Percentiles rank a stretch among this genome's conserved stretches.
Conservation (phyloP, 768 basidiomycete species). For the Heimioporus sp. region DNA sequence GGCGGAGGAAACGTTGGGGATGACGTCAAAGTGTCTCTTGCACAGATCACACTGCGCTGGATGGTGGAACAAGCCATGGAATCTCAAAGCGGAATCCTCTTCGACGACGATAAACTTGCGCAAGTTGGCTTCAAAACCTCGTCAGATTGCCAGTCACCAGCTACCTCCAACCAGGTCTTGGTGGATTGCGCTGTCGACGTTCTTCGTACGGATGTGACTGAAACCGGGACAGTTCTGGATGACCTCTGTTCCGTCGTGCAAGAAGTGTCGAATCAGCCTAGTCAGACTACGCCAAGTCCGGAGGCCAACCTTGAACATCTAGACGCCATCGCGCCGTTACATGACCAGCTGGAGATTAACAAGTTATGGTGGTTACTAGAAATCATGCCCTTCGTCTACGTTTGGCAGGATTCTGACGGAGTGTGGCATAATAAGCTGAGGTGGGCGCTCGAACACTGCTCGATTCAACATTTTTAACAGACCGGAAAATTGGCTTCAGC, state of each 20-base stretch:
- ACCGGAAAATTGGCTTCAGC: constrained; percentile 9
- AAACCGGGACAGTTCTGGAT: not conserved
- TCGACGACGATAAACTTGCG: constrained; percentile 48
- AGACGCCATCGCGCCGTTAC: constrained; percentile 46
- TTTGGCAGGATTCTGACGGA: constrained; percentile 56
- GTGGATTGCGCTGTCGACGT: not conserved
- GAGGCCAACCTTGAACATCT: constrained; percentile 10
- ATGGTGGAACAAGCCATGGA: constrained; percentile 68
- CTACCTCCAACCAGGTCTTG: not conserved
- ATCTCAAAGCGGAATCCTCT: constrained; percentile 58
- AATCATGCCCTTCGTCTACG: constrained; percentile 51
- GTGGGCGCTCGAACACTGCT: constrained; percentile 38
- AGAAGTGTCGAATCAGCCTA: not conserved
- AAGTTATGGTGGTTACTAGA: constrained; percentile 73
- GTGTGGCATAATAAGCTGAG: constrained; percentile 52
- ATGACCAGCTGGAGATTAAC: constrained; percentile 47
- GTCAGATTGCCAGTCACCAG: constrained; percentile 2
- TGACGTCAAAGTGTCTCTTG: constrained; percentile 38
- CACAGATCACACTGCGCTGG: constrained; percentile 70
- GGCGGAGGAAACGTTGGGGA: constrained; percentile 63
- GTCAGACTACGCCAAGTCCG: not conserved
- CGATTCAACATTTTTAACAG: not conserved
- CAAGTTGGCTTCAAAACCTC: constrained; percentile 36
- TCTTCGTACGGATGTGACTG: not conserved
- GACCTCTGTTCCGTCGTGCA: not conserved